Evolutionary conservation across 352 stramenopile species (phyloP).

Genomic region (Phytophthora agathidicida): DNA sequence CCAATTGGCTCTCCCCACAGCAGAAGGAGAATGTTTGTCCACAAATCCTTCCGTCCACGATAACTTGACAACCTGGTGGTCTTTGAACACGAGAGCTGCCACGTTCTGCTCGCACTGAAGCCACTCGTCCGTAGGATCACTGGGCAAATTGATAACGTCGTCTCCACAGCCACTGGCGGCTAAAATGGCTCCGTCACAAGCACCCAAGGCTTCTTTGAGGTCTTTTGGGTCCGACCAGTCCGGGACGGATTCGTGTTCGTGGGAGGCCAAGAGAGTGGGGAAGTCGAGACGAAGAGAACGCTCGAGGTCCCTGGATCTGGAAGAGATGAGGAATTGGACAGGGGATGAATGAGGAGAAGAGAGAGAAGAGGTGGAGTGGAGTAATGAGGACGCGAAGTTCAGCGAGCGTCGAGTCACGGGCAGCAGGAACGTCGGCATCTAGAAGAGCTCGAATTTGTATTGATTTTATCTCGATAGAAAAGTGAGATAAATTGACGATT

Average conservation of each 20-base stretch:
- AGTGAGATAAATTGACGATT: no score
- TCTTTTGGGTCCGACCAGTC: conserved; percentile 53
- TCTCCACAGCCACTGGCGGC: conserved; percentile 29
- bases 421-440: conserved; percentile 42
- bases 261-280: conserved; percentile 36
- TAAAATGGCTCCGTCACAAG: conserved; percentile 56
- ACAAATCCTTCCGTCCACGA: conserved; percentile 59
- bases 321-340: conserved; percentile 27
- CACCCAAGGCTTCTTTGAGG: conserved; percentile 42
- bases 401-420: conserved; percentile 43
- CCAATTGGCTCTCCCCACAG: conserved; percentile 48
- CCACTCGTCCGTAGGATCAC: conserved; percentile 22
- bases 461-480: no score
- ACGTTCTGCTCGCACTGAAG: conserved; percentile 34
- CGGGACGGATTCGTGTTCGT: conserved; percentile 35
- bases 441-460: no score
- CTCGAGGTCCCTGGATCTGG: conserved; percentile 29
- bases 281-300: conserved; percentile 28
- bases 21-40: conserved; percentile 32
- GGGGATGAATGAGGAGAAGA: not conserved
- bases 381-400: conserved; percentile 27
- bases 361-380: conserved; percentile 11
- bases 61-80: conserved; percentile 54
- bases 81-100: conserved; percentile 21
- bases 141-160: conserved; percentile 25